phyloP scores from a whole-genome alignment of 495 filamentous ascomycete species.

The Ramalina peruviana region DNA sequence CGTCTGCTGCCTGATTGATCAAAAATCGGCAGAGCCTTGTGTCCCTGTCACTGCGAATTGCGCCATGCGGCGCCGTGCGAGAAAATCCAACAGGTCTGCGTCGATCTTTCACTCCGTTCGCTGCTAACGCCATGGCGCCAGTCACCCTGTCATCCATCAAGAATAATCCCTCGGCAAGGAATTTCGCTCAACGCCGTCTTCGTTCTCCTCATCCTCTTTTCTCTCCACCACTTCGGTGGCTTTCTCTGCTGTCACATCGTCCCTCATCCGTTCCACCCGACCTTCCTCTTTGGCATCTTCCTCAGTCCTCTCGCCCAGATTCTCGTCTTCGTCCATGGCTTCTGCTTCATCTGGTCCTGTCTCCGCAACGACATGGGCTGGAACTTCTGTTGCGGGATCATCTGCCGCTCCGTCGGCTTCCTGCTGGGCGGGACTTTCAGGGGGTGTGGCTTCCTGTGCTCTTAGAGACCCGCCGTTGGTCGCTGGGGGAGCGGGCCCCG shows the following conservation, averaged over 20 bases:
- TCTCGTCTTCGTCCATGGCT: slow-evolving; percentile 12
- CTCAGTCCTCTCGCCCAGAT: slow-evolving; percentile 10
- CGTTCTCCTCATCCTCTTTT: not conserved
- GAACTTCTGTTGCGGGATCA: slow-evolving; percentile 6
- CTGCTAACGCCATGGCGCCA: no score
- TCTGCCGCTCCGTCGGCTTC: slow-evolving; percentile 10
- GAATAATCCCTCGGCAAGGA: no score
- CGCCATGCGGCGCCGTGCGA: no score
- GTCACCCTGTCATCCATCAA: no score
- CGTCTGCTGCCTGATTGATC: no score
- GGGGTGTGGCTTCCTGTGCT: slow-evolving; percentile 22
- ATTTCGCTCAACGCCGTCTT: no score
- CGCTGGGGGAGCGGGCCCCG: slow-evolving; percentile 17
- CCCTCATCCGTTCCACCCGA: slow-evolving; percentile 14
- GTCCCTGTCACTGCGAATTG: no score
- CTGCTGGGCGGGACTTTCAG: slow-evolving; percentile 16
- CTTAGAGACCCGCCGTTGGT: slow-evolving; percentile 8
- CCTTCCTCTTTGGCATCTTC: slow-evolving; percentile 19
- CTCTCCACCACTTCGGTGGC: slow-evolving; percentile 16
- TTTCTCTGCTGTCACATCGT: slow-evolving; percentile 21
- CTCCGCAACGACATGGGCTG: slow-evolving; percentile 7
- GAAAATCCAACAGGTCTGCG: no score
- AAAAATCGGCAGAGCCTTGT: no score
- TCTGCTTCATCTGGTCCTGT: slow-evolving; percentile 21
- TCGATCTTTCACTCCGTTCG: no score